Evolutionary conservation across 352 stramenopile genomes (phyloP).

Genomic region (Phytophthora fragariaefolia): DNA sequence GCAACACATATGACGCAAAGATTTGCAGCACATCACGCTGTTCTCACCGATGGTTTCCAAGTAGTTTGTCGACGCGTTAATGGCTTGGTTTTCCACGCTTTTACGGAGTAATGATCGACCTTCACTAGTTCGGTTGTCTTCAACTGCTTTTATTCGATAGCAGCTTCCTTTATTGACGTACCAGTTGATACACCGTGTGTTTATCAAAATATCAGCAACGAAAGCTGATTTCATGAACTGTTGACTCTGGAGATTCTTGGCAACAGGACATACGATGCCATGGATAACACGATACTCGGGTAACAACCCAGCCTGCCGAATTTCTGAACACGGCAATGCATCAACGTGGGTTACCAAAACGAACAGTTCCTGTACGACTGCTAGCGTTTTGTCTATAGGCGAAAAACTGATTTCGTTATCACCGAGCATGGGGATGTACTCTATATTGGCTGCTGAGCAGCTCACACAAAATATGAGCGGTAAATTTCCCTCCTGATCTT

Average conservation of each 20-base stretch:
- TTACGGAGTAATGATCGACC: background rate
- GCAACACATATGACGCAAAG: background rate
- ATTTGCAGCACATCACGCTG: slow-evolving; percentile 19
- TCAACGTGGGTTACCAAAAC: slow-evolving; percentile 46
- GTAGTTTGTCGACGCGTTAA: slow-evolving; percentile 23
- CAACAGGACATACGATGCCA: slow-evolving; percentile 36
- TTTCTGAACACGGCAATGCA: slow-evolving; percentile 20
- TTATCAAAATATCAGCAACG: slow-evolving; percentile 44
- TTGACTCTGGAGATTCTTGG: slow-evolving; percentile 7
- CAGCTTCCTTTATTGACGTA: slow-evolving; percentile 40
- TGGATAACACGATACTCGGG: slow-evolving; percentile 49
- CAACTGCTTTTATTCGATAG: slow-evolving; percentile 40
- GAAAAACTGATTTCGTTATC: slow-evolving; percentile 13
- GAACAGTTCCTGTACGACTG: background rate
- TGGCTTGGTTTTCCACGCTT: slow-evolving; percentile 20
- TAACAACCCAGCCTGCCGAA: slow-evolving; percentile 10
- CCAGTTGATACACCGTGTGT: slow-evolving; percentile 34
- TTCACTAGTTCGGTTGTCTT: slow-evolving; percentile 6
- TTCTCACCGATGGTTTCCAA: background rate
- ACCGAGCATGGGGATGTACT: slow-evolving; percentile 30
- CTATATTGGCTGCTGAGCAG: slow-evolving; percentile 31
- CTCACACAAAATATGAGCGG: slow-evolving; percentile 33
- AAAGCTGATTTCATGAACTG: slow-evolving; percentile 21
- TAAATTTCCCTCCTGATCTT: slow-evolving; percentile 11
- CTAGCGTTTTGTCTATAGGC: background rate